Evolutionary conservation across 352 stramenopile genomes (phyloP).

Genomic region (Blastocystis sp.): DNA sequence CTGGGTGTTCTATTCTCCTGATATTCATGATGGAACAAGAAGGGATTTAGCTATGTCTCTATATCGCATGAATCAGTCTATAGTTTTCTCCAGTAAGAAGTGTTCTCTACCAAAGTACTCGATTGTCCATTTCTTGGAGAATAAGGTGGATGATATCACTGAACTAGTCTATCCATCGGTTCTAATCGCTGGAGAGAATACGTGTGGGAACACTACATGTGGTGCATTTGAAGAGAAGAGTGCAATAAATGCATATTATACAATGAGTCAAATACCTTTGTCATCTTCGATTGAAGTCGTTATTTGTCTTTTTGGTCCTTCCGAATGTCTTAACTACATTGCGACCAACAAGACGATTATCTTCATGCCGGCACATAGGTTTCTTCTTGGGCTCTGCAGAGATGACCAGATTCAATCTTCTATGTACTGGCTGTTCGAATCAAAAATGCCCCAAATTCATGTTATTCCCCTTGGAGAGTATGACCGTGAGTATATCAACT

Average conservation of each 20-base stretch:
- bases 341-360: slow-evolving; percentile 47
- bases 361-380: slow-evolving; percentile 43
- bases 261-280: neutral
- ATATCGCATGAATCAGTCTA: neutral
- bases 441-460: neutral
- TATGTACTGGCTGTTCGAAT: slow-evolving; percentile 14
- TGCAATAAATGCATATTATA: neutral
- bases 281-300: slow-evolving; percentile 21
- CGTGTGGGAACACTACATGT: neutral
- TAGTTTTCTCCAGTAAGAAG: neutral
- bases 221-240: neutral
- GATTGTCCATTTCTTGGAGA: neutral
- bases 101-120: neutral
- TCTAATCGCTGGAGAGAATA: neutral
- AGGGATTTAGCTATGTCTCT: slow-evolving; percentile 13
- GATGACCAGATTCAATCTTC: neutral
- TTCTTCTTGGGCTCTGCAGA: neutral
- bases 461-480: neutral
- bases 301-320: slow-evolving; percentile 43
- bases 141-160: neutral
- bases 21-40: slow-evolving; percentile 24
- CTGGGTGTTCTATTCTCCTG: slow-evolving; percentile 38
- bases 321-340: slow-evolving; percentile 31
- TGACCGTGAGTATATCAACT: slow-evolving; percentile 60
- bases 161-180: neutral